A percentile compares a stretch with the other conserved stretches of the same genome.
Conservation (phyloP, 1,284 basidiomycete species). For the Phlebopus sp. region DNA sequence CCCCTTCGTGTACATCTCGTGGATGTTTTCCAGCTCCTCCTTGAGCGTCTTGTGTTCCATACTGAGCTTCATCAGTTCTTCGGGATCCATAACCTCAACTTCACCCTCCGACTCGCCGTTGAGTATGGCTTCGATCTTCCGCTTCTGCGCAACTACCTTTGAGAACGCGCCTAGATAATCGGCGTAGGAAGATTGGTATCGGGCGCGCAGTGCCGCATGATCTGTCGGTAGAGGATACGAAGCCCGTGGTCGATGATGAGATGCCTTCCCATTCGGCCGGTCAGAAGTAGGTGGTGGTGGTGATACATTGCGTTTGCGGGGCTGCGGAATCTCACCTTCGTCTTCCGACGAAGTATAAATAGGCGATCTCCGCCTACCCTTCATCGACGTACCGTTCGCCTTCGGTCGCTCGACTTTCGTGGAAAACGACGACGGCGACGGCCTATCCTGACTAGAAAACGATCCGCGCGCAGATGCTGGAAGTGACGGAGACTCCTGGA, state of each 20-base stretch:
- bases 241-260: conserved; percentile 24
- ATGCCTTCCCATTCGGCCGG: conserved; percentile 21
- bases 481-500: conserved; percentile 36
- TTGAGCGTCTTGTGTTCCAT: conserved; percentile 40
- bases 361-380: conserved; percentile 43
- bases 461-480: conserved; percentile 20
- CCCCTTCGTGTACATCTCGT: conserved; percentile 32
- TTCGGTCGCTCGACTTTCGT: conserved; percentile 29
- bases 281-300: conserved; percentile 25
- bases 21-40: conserved; percentile 48
- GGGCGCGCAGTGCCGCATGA: conserved; percentile 45
- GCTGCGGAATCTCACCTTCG: conserved; percentile 39
- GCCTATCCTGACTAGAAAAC: conserved; percentile 18
- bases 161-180: conserved; percentile 48
- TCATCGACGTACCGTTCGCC: conserved; percentile 22
- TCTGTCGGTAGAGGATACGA: conserved; percentile 44
- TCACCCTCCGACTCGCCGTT: conserved; percentile 35
- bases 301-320: conserved; percentile 25
- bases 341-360: conserved; percentile 65
- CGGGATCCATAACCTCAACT: conserved; percentile 48
- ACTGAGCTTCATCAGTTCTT: conserved; percentile 47
- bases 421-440: conserved; percentile 23
- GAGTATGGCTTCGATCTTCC: conserved; percentile 40
- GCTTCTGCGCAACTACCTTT: conserved; percentile 46
- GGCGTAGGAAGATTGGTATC: conserved; percentile 49